Percentiles rank a stretch among this genome's conserved stretches.
Evolutionary conservation across 139 green algal species (phyloP).

Genomic region (Dunaliella primolecta): DNA sequence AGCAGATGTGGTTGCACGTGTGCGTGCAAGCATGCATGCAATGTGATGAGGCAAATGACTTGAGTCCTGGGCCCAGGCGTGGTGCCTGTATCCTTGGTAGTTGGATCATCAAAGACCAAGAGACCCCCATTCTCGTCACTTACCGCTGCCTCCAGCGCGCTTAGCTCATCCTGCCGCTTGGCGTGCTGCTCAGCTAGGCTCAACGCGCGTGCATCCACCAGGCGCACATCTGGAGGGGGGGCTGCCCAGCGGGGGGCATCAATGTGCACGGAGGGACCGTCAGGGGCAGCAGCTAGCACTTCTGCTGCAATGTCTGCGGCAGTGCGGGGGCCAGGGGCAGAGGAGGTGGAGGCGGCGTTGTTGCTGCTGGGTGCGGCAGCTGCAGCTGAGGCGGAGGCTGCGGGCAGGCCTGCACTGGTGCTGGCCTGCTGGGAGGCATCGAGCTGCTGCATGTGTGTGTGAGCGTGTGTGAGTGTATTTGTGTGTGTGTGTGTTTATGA

Average conservation of each 20-base stretch:
- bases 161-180: neutral
- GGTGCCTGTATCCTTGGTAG: too few species aligned
- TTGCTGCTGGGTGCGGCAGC: neutral
- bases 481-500: conserved; percentile 1
- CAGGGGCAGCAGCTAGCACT: neutral
- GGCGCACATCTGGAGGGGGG: neutral
- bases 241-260: neutral
- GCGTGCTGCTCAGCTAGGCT: neutral
- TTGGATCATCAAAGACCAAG: too few species aligned
- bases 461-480: conserved; percentile 7
- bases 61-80: too few species aligned
- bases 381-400: conserved; percentile 3
- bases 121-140: neutral
- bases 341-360: neutral
- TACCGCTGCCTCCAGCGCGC: neutral
- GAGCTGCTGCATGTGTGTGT: neutral
- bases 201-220: conserved; percentile 12
- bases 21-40: too few species aligned
- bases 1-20: too few species aligned
- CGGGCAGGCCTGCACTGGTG: neutral
- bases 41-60: too few species aligned
- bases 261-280: neutral
- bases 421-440: neutral
- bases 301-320: neutral
- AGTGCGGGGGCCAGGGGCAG: neutral